Evolutionary conservation across 176 grass and related monocot species (phyloP).

Genomic region (Alopecurus myosuroides): DNA sequence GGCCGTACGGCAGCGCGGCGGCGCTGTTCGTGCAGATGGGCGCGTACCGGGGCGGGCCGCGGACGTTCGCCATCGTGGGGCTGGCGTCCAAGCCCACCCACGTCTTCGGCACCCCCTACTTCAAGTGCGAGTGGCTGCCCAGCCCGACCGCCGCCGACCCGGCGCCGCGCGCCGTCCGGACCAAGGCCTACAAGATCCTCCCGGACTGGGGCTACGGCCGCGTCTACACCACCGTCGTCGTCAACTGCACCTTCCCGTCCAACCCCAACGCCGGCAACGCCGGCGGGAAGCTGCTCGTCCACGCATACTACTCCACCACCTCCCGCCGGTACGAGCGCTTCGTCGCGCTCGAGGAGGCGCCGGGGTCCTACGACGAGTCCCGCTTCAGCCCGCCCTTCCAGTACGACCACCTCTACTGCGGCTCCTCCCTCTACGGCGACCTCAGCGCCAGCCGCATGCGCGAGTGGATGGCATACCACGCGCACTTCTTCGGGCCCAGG

Average conservation of each 20-base stretch:
- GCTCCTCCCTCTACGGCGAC: slow-evolving; percentile 80
- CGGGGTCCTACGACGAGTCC: slow-evolving; percentile 60
- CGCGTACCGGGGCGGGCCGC: slow-evolving; percentile 75
- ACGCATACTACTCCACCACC: slow-evolving; percentile 80
- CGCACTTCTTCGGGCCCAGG: slow-evolving; percentile 71
- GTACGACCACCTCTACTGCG: slow-evolving; percentile 92
- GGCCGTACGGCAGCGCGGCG: slow-evolving; percentile 67
- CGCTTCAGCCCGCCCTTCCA: slow-evolving; percentile 54
- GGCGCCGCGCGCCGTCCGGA: slow-evolving; percentile 43
- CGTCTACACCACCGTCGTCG: slow-evolving; percentile 81
- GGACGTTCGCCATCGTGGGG: slow-evolving; percentile 70
- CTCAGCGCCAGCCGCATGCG: slow-evolving; percentile 65
- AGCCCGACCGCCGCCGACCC: slow-evolving; percentile 33
- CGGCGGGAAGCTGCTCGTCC: slow-evolving; percentile 76
- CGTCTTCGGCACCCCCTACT: slow-evolving; percentile 72
- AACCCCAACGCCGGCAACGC: slow-evolving; percentile 74
- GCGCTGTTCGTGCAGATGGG: slow-evolving; percentile 89
- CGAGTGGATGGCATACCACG: slow-evolving; percentile 85
- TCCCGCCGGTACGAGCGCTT: slow-evolving; percentile 76
- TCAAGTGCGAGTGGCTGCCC: slow-evolving; percentile 92
- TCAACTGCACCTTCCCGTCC: slow-evolving; percentile 83
- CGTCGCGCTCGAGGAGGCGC: slow-evolving; percentile 62
- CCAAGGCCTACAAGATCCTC: slow-evolving; percentile 88
- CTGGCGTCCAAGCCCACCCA: slow-evolving; percentile 86
- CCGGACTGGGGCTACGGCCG: slow-evolving; percentile 96